Evolutionary conservation across 2,329 filamentous ascomycete genomes (phyloP).

Genomic region (Drechslera avenae): DNA sequence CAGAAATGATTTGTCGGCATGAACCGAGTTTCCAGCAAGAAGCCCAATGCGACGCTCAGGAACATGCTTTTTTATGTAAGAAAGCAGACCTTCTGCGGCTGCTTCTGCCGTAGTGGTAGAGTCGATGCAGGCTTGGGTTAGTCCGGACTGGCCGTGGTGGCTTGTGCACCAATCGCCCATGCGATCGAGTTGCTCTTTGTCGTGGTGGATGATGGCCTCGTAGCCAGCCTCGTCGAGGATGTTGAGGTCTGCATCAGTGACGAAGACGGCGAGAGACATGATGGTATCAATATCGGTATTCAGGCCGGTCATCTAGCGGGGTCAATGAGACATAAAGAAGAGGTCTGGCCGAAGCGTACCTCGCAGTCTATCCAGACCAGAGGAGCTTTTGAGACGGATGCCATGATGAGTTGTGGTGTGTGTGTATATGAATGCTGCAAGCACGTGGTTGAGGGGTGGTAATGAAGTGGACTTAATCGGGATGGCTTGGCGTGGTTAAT

Average conservation of each 20-base stretch:
- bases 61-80: slow-evolving; percentile 76
- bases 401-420: slow-evolving; percentile 30
- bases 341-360: slow-evolving; percentile 44
- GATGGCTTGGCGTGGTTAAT: slow-evolving; percentile 14
- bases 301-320: slow-evolving; percentile 85
- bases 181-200: slow-evolving; percentile 68
- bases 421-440: slow-evolving; percentile 9
- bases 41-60: slow-evolving; percentile 70
- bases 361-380: slow-evolving; percentile 88
- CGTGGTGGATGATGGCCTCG: slow-evolving; percentile 78
- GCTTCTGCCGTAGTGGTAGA: slow-evolving; percentile 73
- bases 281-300: slow-evolving; percentile 80
- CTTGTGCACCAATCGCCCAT: slow-evolving; percentile 91
- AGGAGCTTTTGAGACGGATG: slow-evolving; percentile 65
- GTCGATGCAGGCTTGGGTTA: slow-evolving; percentile 75
- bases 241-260: slow-evolving; percentile 81
- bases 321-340: slow-evolving; percentile 16
- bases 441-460: slow-evolving; percentile 2
- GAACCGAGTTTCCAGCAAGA: slow-evolving; percentile 90
- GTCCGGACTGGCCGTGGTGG: slow-evolving; percentile 79
- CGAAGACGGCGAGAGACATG: slow-evolving; percentile 88
- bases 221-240: slow-evolving; percentile 78
- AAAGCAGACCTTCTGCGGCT: slow-evolving; percentile 74
- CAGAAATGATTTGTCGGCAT: slow-evolving; percentile 86
- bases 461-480: slow-evolving; percentile 13